Base-by-base conservation (phyloP, 2,329 filamentous ascomycete genomes). In the Calonectria leucothoes region DNA sequence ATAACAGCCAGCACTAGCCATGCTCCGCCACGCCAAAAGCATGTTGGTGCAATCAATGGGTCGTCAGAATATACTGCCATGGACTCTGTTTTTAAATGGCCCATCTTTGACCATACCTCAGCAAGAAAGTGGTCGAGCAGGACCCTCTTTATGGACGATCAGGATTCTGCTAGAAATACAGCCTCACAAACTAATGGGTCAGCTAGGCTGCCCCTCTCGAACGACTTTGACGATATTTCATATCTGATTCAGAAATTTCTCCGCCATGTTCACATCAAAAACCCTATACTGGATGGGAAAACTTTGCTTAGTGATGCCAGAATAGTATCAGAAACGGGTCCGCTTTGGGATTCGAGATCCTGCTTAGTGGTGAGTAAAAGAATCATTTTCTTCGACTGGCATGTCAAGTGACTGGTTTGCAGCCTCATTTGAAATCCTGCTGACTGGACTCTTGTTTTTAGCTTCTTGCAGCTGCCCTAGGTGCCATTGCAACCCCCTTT, bases 401-500 rank as follows among this genome's bases (percentile, higher is more conserved):
- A n/a, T n/a, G n/a, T n/a, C n/a, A n/a, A n/a, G n/a, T n/a, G n/a
- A n/a, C n/a, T n/a, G n/a, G n/a, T n/a, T n/a, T n/a, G n/a, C n/a
- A n/a, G n/a, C 11, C n/a, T 55, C 1, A 14, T 4, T 59, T 7
- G 20, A 59, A 49, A 27, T 14, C 1, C 17, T 2, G 4, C 48
- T 68, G 12, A 59, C 14, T 6, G 8, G n/a, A 3, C 8, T 25
- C 6, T 23, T 17, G 3, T 17, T 3, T 37, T 4, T 39, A 73
- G 71, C 71, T 73, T 27, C 63, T 73, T 7, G 68, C 71, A 15
- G 69, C 67, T 27, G 71, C 71, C 11, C 55, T 73, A 1, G 71
- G 68, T 3, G 55, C 63, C 20, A 45, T 73, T 6, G 61, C 71
- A 14, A 48, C 63, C 14, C 71, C 68, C 2, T 71, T 70, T 25